phyloP scores from a whole-genome alignment of 805 yeast genomes.

The Pichia membranifaciens region DNA sequence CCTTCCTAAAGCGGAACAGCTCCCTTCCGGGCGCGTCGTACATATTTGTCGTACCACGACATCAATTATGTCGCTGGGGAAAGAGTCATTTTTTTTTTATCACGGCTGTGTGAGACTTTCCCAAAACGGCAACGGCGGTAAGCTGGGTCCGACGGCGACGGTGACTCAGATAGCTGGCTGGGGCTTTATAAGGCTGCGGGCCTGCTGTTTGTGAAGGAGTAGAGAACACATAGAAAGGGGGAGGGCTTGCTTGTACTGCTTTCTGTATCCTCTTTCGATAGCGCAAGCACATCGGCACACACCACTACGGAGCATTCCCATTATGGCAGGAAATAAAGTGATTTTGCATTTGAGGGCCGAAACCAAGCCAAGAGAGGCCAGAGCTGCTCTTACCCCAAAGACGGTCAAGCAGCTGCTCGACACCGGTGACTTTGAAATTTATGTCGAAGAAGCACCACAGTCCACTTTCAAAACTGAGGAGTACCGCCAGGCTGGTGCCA shows the following conservation, averaged over 20 bases:
- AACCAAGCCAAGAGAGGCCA: constrained; percentile 93
- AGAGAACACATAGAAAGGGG: no score
- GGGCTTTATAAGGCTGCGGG: no score
- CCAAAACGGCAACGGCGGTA: no score
- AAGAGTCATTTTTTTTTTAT: constrained; percentile 3
- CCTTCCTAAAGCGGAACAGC: no score
- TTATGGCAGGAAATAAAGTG: constrained; percentile 33
- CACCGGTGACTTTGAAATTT: constrained; percentile 77
- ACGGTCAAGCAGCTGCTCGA: constrained; percentile 77
- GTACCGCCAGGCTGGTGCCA: constrained; percentile 76
- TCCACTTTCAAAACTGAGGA: constrained; percentile 74
- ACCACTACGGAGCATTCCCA: no score
- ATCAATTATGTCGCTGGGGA: not conserved
- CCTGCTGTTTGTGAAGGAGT: no score
- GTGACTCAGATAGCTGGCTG: no score
- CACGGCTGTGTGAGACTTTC: no score
- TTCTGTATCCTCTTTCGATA: no score
- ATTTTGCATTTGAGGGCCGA: constrained; percentile 91
- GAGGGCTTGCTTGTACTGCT: no score
- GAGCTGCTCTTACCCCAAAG: constrained; percentile 94
- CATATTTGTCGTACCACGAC: not conserved
- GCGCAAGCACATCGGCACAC: no score
- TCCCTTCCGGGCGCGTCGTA: not conserved
- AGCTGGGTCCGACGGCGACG: no score
- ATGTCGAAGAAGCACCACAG: constrained; percentile 81